Evolutionary conservation across 345 rosid genomes (phyloP).

Genomic region (Acer saccharum): DNA sequence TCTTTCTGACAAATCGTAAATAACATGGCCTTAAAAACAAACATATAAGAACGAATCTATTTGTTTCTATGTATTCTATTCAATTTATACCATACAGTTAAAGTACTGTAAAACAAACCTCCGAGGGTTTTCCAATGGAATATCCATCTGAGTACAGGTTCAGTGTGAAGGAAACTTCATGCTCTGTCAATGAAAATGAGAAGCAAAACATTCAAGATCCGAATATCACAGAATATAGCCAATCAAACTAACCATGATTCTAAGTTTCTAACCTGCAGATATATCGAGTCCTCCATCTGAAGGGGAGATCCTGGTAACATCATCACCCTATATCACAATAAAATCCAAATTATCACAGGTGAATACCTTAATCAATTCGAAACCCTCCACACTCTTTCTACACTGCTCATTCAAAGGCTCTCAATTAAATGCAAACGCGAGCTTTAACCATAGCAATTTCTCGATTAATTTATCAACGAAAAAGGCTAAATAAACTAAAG

Average conservation of each 20-base stretch:
- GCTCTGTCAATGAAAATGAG: slow-evolving; percentile 47
- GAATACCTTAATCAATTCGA: not conserved
- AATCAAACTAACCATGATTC: slow-evolving; percentile 16
- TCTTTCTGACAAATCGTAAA: slow-evolving; percentile 46
- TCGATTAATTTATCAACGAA: not conserved
- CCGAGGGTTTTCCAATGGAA: slow-evolving; percentile 67
- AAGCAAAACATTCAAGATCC: slow-evolving; percentile 1
- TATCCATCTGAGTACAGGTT: slow-evolving; percentile 81
- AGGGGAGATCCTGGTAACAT: slow-evolving; percentile 32
- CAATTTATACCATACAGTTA: slow-evolving; percentile 11
- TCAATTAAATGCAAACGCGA: not conserved
- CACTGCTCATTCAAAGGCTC: too few species aligned
- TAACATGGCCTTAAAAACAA: slow-evolving; percentile 10
- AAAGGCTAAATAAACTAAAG: not conserved
- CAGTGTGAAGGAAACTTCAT: slow-evolving; percentile 76
- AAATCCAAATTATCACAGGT: slow-evolving; percentile 15
- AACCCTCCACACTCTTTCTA: too few species aligned
- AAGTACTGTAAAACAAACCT: slow-evolving; percentile 52
- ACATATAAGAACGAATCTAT: slow-evolving; percentile 3
- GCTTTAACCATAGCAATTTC: not conserved
- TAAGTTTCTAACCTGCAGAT: slow-evolving; percentile 44
- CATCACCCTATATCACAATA: slow-evolving; percentile 49
- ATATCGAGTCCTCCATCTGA: slow-evolving; percentile 29
- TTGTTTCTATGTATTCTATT: slow-evolving; percentile 4
- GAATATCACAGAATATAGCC: slow-evolving; percentile 15